Base-by-base conservation (phyloP, 495 filamentous ascomycete species). In the Talaromyces thailandensis region DNA sequence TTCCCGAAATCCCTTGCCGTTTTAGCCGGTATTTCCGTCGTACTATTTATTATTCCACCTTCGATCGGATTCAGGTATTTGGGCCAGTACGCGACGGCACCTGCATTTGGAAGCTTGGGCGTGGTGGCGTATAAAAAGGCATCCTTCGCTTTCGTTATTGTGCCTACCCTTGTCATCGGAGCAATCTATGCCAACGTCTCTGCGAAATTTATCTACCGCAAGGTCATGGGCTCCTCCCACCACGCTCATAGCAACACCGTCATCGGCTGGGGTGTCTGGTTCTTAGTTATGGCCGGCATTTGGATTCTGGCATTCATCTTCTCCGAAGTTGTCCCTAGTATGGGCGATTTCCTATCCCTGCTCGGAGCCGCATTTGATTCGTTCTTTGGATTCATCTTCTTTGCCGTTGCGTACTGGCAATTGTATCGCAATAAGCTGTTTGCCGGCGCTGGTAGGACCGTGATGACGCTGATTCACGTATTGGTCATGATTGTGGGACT, bases 361-460 rank as follows among this genome's bases (percentile, higher is more conserved):
- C 92, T 95, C 89, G 92, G 89, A 64, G 89, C 90, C 23, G 81
- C 95, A 16, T 96, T 96, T 67, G 91, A 96, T 70, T 91, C 88
- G 23, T 95, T 94, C 76, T 96, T 96, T 64, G 91, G 91, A 16
- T 96, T 93, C 75, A 93, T 95, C 67, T 96, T 94, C 81, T 96
- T 90, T 91, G 91, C 90, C 35, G 83, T 90, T 6, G 91, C 91
- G 1, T 96, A 94, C 70, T 80, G 93, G 64, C 84, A 89, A 26
- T 91, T 96, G 90, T 79, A 90, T 14, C 70, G 75, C 48, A 85
- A 80, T 0, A 89, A 93, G 59, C 79, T 88, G 66, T 74, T 79
- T 0, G 75, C 83, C 32, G 85, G 84, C 23, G 62, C 86, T 32
- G 80, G 82, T 3, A 87, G 89, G 8, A 86, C 80, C 71, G 31